These are phyloP conservation scores for Auxenochlorella pyrenoidosa DNA, from an alignment of 139 green algal species.

Conservation along the genomic window DNA sequence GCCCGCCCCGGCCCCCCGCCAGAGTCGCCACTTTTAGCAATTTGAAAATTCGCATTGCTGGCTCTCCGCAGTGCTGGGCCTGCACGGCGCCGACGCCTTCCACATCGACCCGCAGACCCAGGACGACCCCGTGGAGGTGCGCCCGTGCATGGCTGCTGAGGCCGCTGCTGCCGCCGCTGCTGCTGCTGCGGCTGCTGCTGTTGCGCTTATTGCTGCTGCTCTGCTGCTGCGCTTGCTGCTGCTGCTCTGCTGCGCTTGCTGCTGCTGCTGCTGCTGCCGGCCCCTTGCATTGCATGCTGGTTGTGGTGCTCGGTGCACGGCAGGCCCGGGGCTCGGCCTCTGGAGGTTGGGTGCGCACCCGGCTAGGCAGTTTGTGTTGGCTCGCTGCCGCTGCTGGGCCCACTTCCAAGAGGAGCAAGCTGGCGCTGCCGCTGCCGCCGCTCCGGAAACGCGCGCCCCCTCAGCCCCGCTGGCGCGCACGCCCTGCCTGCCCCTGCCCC, in stretches of 20 bases:
- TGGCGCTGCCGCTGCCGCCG: too few relatives aligned
- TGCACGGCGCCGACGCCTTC: constrained; percentile 29
- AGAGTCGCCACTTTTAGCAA: too few relatives aligned
- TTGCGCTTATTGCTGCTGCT: background rate
- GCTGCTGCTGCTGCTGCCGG: background rate
- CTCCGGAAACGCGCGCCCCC: too few relatives aligned
- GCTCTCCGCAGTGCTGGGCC: constrained; percentile 30
- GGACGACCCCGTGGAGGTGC: constrained; percentile 30
- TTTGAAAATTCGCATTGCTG: too few relatives aligned
- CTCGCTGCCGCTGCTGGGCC: too few relatives aligned
- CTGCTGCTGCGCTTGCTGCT: background rate
- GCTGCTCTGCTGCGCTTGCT: too few relatives aligned
- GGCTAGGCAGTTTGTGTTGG: too few relatives aligned
- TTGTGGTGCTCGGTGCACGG: background rate
- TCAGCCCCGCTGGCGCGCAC: too few relatives aligned
- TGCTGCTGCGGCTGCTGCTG: background rate
- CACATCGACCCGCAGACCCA: constrained; percentile 26
- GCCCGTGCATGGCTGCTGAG: background rate
- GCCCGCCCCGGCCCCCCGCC: background rate
- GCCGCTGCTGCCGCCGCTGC: background rate
- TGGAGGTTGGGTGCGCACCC: too few relatives aligned
- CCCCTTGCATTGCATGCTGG: background rate
- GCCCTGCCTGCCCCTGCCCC: background rate
- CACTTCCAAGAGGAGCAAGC: too few relatives aligned
- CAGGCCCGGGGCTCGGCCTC: too few relatives aligned